A percentile compares a stretch with the other conserved stretches of the same genome.
Conservation (phyloP, 371 early-diverging fungal species). For the Apophysomyces sp. region DNA sequence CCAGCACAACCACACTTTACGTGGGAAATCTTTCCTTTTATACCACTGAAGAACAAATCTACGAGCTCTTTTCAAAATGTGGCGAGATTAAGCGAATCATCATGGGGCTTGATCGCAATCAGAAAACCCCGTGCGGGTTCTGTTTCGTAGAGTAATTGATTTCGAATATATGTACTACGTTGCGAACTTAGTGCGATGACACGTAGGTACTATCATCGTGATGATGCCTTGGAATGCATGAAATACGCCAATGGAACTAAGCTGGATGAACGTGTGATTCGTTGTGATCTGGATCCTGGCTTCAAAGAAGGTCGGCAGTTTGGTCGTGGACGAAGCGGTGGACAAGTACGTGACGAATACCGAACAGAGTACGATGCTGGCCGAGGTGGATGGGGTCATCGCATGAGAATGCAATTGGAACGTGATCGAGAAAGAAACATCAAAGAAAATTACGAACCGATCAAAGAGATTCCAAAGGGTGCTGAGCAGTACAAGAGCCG, state of each 20-base stretch:
- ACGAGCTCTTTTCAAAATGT: slow-evolving; percentile 93
- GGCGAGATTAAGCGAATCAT: slow-evolving; percentile 98
- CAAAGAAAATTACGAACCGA: slow-evolving; percentile 66
- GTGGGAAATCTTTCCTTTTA: slow-evolving; percentile 98
- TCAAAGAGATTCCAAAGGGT: slow-evolving; percentile 62
- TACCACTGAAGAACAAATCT: slow-evolving; percentile 98
- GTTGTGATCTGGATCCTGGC: slow-evolving; percentile 97
- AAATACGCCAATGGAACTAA: slow-evolving; percentile 94
- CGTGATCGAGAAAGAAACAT: slow-evolving; percentile 61
- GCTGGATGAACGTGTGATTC: slow-evolving; percentile 92
- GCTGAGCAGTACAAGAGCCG: slow-evolving; percentile 57
- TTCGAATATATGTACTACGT: neutral
- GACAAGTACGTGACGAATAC: slow-evolving; percentile 96
- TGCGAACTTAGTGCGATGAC: neutral
- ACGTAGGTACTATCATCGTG: slow-evolving; percentile 83
- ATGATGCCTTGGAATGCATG: slow-evolving; percentile 89
- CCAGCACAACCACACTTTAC: slow-evolving; percentile 85
- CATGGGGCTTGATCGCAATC: slow-evolving; percentile 95
- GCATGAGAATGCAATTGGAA: slow-evolving; percentile 63
- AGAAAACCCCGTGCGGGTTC: slow-evolving; percentile 98
- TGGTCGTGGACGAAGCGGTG: slow-evolving; percentile 95
- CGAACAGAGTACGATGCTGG: slow-evolving; percentile 94
- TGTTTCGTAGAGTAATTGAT: slow-evolving; percentile 94
- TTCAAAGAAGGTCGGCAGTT: slow-evolving; percentile 95
- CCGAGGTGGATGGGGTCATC: slow-evolving; percentile 96